phyloP scores from a whole-genome alignment of 2,329 filamentous ascomycete genomes.

The Talaromyces pinophilus region DNA sequence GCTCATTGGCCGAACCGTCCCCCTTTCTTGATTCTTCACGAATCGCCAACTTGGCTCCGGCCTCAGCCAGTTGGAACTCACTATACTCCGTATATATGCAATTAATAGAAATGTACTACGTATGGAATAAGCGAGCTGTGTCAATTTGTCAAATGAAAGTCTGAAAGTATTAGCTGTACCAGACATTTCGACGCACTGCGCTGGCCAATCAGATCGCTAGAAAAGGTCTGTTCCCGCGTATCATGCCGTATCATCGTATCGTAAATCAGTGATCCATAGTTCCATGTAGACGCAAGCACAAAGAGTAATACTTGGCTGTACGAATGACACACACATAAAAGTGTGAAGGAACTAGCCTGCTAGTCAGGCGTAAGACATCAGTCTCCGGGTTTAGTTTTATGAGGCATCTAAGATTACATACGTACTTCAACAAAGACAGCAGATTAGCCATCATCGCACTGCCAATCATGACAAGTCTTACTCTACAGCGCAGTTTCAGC shows the following conservation, averaged over 20 bases:
- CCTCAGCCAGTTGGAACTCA: background rate
- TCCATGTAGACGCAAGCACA: background rate
- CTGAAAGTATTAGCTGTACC: background rate
- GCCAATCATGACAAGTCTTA: conserved; percentile 4
- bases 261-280: background rate
- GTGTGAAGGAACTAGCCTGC: background rate
- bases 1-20: background rate
- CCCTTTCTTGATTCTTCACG: conserved; percentile 6
- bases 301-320: background rate
- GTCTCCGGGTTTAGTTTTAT: background rate
- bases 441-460: background rate
- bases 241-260: background rate
- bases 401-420: background rate
- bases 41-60: background rate
- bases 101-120: background rate
- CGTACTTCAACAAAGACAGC: background rate
- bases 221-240: background rate
- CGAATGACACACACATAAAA: background rate
- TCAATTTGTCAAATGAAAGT: background rate
- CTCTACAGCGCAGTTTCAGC: conserved; percentile 2
- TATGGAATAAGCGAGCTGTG: background rate
- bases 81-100: background rate
- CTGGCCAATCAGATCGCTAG: background rate
- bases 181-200: background rate
- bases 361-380: conserved; percentile 4